These are phyloP conservation scores for Colletotrichum chrysophilum DNA, from an alignment of 2,329 filamentous ascomycete species.

Conservation along the genomic window DNA sequence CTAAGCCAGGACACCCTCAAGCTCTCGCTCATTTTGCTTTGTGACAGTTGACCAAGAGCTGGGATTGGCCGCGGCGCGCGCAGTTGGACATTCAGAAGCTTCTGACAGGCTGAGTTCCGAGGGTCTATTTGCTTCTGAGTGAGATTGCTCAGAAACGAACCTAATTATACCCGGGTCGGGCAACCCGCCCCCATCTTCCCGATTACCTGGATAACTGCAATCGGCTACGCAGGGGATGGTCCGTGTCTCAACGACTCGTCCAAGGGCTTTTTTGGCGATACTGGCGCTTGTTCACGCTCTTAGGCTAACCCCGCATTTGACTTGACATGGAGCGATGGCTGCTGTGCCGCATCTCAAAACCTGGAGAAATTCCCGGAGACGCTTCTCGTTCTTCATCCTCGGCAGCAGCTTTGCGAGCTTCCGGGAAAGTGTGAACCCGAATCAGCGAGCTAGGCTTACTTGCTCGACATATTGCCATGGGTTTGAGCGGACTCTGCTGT, in stretches of 20 bases:
- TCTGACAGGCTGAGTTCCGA: not conserved
- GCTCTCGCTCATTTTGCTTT: not conserved
- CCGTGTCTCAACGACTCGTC: not conserved
- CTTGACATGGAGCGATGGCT: not conserved
- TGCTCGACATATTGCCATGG: not conserved
- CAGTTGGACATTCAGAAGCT: not conserved
- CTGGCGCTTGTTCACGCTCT: not conserved
- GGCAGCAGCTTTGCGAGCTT: not conserved
- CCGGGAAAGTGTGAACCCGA: not conserved
- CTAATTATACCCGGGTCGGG: not conserved
- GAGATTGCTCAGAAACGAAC: not conserved
- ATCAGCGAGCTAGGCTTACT: not conserved
- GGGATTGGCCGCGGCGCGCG: not conserved
- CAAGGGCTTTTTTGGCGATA: not conserved
- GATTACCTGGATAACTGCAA: not conserved
- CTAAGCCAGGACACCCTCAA: not conserved
- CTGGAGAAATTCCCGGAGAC: not conserved
- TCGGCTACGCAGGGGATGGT: not conserved
- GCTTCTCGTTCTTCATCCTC: not conserved
- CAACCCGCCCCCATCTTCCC: not conserved
- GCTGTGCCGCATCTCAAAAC: not conserved
- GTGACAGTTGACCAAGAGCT: not conserved
- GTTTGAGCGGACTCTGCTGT: not conserved
- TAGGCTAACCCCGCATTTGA: not conserved
- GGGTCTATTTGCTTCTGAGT: not conserved